Evolutionary conservation across 2,329 filamentous ascomycete genomes (phyloP), one percentile per base, ranked within the genome.

Genomic region (Trichoderma hamatum): DNA sequence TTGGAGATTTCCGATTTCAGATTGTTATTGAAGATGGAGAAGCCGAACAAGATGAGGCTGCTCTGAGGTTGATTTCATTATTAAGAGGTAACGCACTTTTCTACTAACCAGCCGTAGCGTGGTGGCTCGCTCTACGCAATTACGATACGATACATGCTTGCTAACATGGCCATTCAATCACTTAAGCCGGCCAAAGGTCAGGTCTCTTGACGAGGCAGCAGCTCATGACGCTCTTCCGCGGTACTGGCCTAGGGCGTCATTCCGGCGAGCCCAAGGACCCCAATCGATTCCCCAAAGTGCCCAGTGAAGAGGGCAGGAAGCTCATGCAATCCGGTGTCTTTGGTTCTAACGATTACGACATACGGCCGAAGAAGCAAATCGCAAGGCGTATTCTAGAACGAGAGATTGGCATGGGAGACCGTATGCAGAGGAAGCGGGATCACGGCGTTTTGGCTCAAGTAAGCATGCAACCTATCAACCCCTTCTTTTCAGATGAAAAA

Each of bases 251-350:
- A 3, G 77, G 26, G 28, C 32, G 16, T 14, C 36, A 60, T 21
- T 77, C 80, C 24, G 76, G 76, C 13, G 72, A 72, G 1, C 74
- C 74, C 10, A 82, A 79, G n/a, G 85, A 89, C 69, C 84, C 84
- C 2, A 79, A 89, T 71, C 82, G 87, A 55, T 94, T 94, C 70
- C 93, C 94, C n/a, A 92, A 92, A 74, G 89, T 97, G 0, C 95
- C 95, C 0, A 97, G 90, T 74, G 88, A 92, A 13, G 85, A 88
- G 71, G 95, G 96, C 9, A 84, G 80, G 60, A 88, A 90, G 73
- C 82, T 98, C 71, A 97, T 98, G 94, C 84, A 88, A 49, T 91
- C 90, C 34, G 95, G 95, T 1, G 84, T 83, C 2, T 98, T 97
- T 80, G 95, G 95, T 39, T 84, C 84, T 21, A 91, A 89, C 69